phyloP scores from a whole-genome alignment of 805 yeast genomes.

The Barnettozyma salicaria region DNA sequence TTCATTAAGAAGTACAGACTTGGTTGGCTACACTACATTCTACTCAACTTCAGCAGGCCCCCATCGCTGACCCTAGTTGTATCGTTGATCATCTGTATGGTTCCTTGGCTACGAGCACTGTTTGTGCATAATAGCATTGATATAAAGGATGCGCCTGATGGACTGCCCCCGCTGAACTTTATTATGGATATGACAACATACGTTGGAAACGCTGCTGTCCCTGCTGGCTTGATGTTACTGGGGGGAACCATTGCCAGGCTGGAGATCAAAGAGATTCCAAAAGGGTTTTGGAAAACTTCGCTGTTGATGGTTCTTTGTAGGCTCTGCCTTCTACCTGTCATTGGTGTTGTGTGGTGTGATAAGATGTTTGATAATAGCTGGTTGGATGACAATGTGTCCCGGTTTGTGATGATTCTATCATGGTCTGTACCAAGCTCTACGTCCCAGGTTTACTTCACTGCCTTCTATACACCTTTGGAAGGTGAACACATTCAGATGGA shows the following conservation, averaged over 20 bases:
- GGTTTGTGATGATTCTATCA: constrained; percentile 67
- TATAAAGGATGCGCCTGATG: constrained; percentile 78
- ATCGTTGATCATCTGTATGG: constrained; percentile 63
- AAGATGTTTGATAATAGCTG: constrained; percentile 56
- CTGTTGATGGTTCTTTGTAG: constrained; percentile 49
- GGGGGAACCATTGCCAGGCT: constrained; percentile 88
- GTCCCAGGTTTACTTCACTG: constrained; percentile 80
- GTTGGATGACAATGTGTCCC: constrained; percentile 53
- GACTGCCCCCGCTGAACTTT: constrained; percentile 75
- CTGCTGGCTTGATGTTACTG: constrained; percentile 71
- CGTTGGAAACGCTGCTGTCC: constrained; percentile 83
- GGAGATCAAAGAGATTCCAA: constrained; percentile 50
- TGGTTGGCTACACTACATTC: constrained; percentile 31
- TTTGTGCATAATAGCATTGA: constrained; percentile 47
- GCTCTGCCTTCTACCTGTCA: constrained; percentile 66
- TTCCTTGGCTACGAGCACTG: constrained; percentile 79
- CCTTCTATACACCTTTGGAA: constrained; percentile 71
- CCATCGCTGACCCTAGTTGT: constrained; percentile 65
- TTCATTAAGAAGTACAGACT: constrained; percentile 27
- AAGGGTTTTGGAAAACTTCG: constrained; percentile 68
- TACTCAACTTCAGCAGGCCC: constrained; percentile 58
- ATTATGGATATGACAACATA: constrained; percentile 76
- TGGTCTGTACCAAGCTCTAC: constrained; percentile 88
- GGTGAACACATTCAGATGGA: constrained; percentile 60
- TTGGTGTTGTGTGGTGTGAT: constrained; percentile 67